Conservation (phyloP, 2,329 filamentous ascomycete species). For the Fusarium vanettenii region DNA sequence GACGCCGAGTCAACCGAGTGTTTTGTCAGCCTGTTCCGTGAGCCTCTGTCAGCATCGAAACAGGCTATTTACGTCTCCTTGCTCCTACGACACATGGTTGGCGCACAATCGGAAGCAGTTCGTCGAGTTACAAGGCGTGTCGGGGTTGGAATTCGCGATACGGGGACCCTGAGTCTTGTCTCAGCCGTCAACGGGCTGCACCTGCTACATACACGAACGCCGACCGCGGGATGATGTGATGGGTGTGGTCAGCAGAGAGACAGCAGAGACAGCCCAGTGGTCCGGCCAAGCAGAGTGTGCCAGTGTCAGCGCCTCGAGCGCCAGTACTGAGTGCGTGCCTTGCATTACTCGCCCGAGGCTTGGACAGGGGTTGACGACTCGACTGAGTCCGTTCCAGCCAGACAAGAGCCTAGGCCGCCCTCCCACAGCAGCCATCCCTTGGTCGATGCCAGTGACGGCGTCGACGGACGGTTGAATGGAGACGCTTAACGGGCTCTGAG, state of each 20-base stretch:
- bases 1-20: background rate
- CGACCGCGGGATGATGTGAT: slow-evolving; percentile 17
- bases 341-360: slow-evolving; percentile 31
- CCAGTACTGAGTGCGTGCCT: slow-evolving; percentile 19
- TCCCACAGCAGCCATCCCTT: slow-evolving; percentile 13
- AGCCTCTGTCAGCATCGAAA: background rate
- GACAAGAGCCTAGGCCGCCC: slow-evolving; percentile 24
- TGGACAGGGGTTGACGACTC: slow-evolving; percentile 21
- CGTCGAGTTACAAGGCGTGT: background rate
- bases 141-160: slow-evolving; percentile 9
- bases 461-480: slow-evolving; percentile 23
- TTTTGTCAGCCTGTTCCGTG: background rate
- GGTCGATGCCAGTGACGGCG: slow-evolving; percentile 10
- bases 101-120: background rate
- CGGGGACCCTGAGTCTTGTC: slow-evolving; percentile 3
- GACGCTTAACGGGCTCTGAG: slow-evolving; percentile 16
- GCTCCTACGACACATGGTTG: background rate
- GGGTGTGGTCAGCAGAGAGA: background rate
- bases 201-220: slow-evolving; percentile 5
- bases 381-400: slow-evolving; percentile 10
- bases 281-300: background rate
- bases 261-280: slow-evolving; percentile 2
- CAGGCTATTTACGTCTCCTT: background rate
- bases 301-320: background rate
- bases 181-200: slow-evolving; percentile 11